These are phyloP conservation scores for Mucor circinelloides DNA, from an alignment of 371 early-diverging fungal species.

Conservation along the genomic window DNA sequence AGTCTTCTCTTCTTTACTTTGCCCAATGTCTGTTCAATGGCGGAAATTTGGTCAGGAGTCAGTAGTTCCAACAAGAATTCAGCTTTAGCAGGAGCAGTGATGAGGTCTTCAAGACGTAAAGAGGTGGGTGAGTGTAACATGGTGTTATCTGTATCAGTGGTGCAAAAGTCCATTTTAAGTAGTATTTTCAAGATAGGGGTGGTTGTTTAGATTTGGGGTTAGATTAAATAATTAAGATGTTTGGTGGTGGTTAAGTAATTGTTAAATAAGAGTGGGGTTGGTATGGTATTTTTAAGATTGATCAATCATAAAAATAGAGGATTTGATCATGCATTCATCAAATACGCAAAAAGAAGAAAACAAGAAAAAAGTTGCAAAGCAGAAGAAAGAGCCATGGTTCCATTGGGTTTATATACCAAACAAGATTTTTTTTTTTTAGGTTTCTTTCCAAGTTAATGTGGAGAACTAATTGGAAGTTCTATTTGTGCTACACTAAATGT, in stretches of 20 bases:
- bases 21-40: conserved; percentile 41
- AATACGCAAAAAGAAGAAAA: neutral
- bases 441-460: neutral
- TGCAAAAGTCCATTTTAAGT: conserved; percentile 36
- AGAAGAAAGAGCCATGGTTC: neutral
- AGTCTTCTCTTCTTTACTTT: conserved; percentile 43
- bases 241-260: neutral
- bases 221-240: conserved; percentile 5
- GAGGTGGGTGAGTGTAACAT: conserved; percentile 35
- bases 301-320: neutral
- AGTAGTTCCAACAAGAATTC: conserved; percentile 35
- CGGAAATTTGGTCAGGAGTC: conserved; percentile 37
- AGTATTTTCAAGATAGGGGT: conserved; percentile 14
- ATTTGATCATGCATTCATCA: neutral
- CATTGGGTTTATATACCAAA: neutral
- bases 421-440: neutral
- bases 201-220: conserved; percentile 12
- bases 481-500: neutral
- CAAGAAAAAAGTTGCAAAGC: neutral
- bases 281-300: neutral
- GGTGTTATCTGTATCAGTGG: conserved; percentile 20
- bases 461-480: neutral
- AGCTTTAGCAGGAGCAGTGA: conserved; percentile 37
- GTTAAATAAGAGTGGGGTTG: conserved; percentile 11
- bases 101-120: conserved; percentile 38